Base-by-base conservation (phyloP, 1,284 basidiomycete species). In the Pascua sp. region DNA sequence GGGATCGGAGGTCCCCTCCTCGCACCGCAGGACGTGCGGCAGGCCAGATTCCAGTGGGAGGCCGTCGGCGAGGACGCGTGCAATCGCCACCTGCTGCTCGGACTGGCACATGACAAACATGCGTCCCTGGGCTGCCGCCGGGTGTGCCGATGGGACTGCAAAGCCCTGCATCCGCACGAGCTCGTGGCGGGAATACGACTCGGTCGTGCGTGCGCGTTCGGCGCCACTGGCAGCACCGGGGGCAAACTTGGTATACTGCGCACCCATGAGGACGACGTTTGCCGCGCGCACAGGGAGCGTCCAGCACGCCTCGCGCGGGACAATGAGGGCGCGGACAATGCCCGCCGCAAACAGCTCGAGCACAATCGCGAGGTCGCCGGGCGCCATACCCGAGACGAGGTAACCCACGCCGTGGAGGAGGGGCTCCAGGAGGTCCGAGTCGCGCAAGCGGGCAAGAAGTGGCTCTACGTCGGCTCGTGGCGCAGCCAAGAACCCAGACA, bases 151-250 rank as follows among this genome's bases (percentile, higher is more conserved):
- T 87, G 83, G 45, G 2, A 65, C 61, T 0, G 93, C 92, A 32
- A 86, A 84, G 50, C 90, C 86, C 76, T 98, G 92, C 91, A 98
- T 97, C 56, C 86, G 85, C 51, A 90, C 85, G 47, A 99, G 77
- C 68, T 98, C 94, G 38, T 84, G 81, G 39, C 92, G 78, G 0
- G 80, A 78, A 72, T 98, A 98, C 69, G 92, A 90, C 49, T 82
- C 81, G 47, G 93, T 69, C 63, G 87, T 86, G 39, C 88, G 84
- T 64, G 88, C 85, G 18, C 59, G 63, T 16, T 65, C 63, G 3
- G 24, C 24, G 7, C 24, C 24, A 7, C 24, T 32, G 24, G 24
- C 24, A 3, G 24, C 24, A 16, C 57, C 49, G 41, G 49, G 16
- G 41, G 48, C 8, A 15, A 83, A 68, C 49, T 85, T 80, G 39